A percentile compares a stretch with the other conserved stretches of the same genome.
phyloP scores from a whole-genome alignment of 129 eudicot genomes.

The Centrapalus pauciflorus region DNA sequence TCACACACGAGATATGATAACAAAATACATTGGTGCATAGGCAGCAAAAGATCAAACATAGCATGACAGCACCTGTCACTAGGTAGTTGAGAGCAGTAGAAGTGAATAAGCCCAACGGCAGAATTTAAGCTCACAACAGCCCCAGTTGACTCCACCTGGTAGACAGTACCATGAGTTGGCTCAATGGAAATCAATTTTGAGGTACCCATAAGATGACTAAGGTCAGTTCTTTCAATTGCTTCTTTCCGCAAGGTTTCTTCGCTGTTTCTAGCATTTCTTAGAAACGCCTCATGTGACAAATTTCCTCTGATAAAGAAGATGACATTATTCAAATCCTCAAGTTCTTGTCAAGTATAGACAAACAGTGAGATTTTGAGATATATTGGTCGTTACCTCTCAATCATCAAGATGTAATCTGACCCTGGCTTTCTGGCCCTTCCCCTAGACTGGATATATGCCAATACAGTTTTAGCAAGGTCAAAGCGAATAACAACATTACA shows the following conservation, averaged over 20 bases:
- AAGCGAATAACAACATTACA: slow-evolving; percentile 98
- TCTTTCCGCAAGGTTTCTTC: slow-evolving; percentile 97
- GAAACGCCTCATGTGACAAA: slow-evolving; percentile 81
- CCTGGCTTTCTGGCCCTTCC: slow-evolving; percentile 99
- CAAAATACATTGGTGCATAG: neutral
- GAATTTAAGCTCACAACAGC: slow-evolving; percentile 98
- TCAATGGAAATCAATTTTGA: slow-evolving; percentile 65
- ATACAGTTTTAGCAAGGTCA: slow-evolving; percentile 98
- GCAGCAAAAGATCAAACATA: neutral
- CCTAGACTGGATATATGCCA: slow-evolving; percentile 96
- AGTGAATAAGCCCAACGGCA: slow-evolving; percentile 96
- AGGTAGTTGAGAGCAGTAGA: slow-evolving; percentile 95
- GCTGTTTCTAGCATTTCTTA: slow-evolving; percentile 94
- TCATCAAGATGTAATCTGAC: slow-evolving; percentile 95
- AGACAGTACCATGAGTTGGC: slow-evolving; percentile 57
- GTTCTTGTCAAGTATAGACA: slow-evolving; percentile 1
- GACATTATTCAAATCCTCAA: neutral
- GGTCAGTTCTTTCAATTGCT: slow-evolving; percentile 96
- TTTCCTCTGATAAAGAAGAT: slow-evolving; percentile 57
- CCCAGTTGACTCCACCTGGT: slow-evolving; percentile 93
- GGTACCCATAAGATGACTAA: slow-evolving; percentile 74
- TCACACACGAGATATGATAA: neutral
- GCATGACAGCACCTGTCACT: slow-evolving; percentile 72
- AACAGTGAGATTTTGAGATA: neutral
- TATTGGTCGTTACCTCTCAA: slow-evolving; percentile 60